A percentile compares a stretch with the other conserved stretches of the same genome.
Conservation (phyloP, 352 stramenopile species). For the Phytophthora parvispora region DNA sequence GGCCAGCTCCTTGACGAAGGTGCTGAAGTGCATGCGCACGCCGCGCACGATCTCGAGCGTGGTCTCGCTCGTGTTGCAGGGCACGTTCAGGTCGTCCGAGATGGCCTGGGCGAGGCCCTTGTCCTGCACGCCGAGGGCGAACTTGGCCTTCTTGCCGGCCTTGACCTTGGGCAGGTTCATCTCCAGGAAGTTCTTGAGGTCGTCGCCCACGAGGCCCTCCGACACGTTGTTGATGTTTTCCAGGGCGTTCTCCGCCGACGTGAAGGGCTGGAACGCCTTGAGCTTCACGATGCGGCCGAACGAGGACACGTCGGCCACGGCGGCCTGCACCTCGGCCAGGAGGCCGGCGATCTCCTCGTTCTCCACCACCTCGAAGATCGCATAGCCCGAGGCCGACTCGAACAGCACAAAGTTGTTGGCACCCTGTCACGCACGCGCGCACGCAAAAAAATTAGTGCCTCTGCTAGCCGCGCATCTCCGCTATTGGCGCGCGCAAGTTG, state of each 20-base stretch:
- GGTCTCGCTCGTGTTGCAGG: conserved; percentile 98
- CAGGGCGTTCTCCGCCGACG: conserved; percentile 98
- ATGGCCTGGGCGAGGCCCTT: conserved; percentile 96
- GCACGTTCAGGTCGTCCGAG: conserved; percentile 94
- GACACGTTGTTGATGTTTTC: conserved; percentile 99
- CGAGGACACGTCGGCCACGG: conserved; percentile 94
- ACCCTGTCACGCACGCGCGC: conserved; percentile 20
- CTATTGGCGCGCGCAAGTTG: conserved; percentile 17
- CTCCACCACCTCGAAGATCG: conserved; percentile 98
- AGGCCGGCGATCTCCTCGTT: conserved; percentile 97
- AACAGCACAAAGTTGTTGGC: conserved; percentile 95
- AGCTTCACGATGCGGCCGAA: conserved; percentile 99
- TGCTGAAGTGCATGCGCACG: conserved; percentile 97
- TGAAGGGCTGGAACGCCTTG: conserved; percentile 99
- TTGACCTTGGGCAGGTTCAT: conserved; percentile 99
- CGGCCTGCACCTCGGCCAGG: conserved; percentile 92
- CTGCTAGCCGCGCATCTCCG: neutral
- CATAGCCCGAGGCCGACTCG: conserved; percentile 99
- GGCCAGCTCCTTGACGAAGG: conserved; percentile 98
- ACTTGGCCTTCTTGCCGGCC: conserved; percentile 92
- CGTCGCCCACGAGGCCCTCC: conserved; percentile 94
- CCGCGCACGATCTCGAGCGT: conserved; percentile 97
- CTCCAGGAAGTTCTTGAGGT: conserved; percentile 99
- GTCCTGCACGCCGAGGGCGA: conserved; percentile 94
- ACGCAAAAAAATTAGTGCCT: conserved; percentile 33